A percentile compares a stretch with the other conserved stretches of the same genome.
Evolutionary conservation across 768 basidiomycete genomes (phyloP).

Genomic region (Russula dissimulans): DNA sequence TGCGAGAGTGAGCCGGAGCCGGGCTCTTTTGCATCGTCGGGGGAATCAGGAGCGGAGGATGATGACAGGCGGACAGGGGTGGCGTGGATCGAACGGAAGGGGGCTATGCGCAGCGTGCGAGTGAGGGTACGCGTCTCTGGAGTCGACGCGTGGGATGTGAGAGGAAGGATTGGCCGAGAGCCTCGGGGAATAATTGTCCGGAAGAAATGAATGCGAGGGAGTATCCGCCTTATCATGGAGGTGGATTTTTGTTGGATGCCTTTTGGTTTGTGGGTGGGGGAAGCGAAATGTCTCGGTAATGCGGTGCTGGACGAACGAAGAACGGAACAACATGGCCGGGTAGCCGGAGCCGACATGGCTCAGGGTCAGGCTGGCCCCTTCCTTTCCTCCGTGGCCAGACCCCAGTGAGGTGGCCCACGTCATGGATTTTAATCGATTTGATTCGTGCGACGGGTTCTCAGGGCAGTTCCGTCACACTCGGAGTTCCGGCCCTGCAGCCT

Average conservation of each 20-base stretch:
- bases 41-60: conserved; percentile 25
- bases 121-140: conserved; percentile 27
- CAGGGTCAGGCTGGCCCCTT: too few relatives aligned
- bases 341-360: too few relatives aligned
- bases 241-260: neutral
- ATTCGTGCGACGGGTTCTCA: too few relatives aligned
- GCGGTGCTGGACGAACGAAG: too few relatives aligned
- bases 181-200: conserved; percentile 37
- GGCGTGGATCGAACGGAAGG: conserved; percentile 41
- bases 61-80: conserved; percentile 39
- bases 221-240: conserved; percentile 22
- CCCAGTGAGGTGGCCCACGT: too few relatives aligned
- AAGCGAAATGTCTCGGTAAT: too few relatives aligned
- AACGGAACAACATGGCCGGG: too few relatives aligned
- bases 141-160: conserved; percentile 32
- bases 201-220: conserved; percentile 40
- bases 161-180: conserved; percentile 39
- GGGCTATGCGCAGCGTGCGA: conserved; percentile 24
- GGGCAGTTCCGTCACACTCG: too few relatives aligned
- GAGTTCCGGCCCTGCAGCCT: too few relatives aligned
- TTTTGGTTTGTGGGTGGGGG: neutral
- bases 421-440: too few relatives aligned
- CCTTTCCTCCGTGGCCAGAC: too few relatives aligned
- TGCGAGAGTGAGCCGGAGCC: conserved; percentile 53
- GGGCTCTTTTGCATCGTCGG: conserved; percentile 31